Conservation (phyloP, 2,329 filamentous ascomycete genomes). For the Alternaria sp. region DNA sequence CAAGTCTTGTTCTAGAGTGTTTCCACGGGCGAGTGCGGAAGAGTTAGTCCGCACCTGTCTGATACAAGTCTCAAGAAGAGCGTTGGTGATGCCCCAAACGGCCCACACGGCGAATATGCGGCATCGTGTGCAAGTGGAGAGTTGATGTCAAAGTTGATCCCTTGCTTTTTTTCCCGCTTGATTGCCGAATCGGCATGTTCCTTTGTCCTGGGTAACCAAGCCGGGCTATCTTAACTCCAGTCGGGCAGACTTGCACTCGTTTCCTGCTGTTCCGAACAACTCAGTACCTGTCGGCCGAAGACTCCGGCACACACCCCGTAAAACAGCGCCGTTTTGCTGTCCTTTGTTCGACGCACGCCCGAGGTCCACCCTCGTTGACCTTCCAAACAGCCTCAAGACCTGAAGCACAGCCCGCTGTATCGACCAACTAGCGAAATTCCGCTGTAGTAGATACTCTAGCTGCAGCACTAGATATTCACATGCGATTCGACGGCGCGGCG, state of each 20-base stretch:
- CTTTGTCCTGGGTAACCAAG: not conserved
- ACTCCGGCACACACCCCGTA: not conserved
- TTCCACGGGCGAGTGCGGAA: not conserved
- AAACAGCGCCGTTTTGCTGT: not conserved
- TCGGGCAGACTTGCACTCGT: not conserved
- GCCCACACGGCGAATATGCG: slow-evolving; percentile 1
- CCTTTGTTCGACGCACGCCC: not conserved
- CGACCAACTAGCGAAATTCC: not conserved
- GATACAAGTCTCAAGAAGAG: not conserved
- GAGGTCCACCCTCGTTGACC: not conserved
- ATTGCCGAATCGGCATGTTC: not conserved
- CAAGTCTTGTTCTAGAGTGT: slow-evolving; percentile 1
- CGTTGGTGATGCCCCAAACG: not conserved
- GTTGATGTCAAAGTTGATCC: not conserved
- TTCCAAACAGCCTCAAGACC: not conserved
- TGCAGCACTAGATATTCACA: not conserved
- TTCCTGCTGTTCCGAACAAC: not conserved
- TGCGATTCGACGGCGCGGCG: not conserved
- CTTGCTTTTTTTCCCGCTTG: not conserved
- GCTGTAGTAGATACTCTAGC: not conserved
- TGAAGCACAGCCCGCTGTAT: not conserved
- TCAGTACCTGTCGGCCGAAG: not conserved
- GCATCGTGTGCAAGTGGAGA: slow-evolving; percentile 2
- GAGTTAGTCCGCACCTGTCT: not conserved
- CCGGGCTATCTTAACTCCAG: not conserved